Conservation (phyloP, 2,329 filamentous ascomycete species). For the Fusarium multiceps region DNA sequence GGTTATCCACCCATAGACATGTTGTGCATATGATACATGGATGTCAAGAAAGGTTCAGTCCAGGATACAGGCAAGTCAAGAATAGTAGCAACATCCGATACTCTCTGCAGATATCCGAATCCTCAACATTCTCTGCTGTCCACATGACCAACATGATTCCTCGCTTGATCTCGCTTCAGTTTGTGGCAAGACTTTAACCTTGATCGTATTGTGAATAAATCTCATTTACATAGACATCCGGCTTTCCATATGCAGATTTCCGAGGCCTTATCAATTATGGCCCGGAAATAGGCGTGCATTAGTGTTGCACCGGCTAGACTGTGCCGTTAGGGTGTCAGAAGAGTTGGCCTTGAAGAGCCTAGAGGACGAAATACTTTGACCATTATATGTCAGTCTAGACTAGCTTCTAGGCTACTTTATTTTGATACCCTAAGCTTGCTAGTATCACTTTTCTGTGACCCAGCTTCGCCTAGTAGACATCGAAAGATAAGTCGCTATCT, state of each 20-base stretch:
- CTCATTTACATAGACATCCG: background rate
- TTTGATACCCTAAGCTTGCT: background rate
- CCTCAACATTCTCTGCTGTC: background rate
- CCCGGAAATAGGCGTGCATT: constrained; percentile 14
- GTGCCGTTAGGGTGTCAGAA: background rate
- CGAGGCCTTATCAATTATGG: background rate
- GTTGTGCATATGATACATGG: background rate
- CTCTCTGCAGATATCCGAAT: background rate
- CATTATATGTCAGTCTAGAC: background rate
- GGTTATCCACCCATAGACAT: background rate
- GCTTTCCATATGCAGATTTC: constrained; percentile 1
- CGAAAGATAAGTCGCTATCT: constrained; percentile 1
- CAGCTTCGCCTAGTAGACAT: background rate
- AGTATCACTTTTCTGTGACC: background rate
- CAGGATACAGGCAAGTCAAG: background rate
- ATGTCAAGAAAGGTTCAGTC: no score
- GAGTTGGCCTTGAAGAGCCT: background rate
- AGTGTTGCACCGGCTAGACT: background rate
- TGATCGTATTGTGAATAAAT: background rate
- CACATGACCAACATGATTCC: background rate
- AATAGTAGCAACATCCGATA: background rate
- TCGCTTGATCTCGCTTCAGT: background rate
- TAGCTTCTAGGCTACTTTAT: background rate
- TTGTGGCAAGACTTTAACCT: background rate
- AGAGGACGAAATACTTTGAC: background rate